phyloP scores from a whole-genome alignment of 2,329 filamentous ascomycete species.

The Ophiostoma fasciatum region DNA sequence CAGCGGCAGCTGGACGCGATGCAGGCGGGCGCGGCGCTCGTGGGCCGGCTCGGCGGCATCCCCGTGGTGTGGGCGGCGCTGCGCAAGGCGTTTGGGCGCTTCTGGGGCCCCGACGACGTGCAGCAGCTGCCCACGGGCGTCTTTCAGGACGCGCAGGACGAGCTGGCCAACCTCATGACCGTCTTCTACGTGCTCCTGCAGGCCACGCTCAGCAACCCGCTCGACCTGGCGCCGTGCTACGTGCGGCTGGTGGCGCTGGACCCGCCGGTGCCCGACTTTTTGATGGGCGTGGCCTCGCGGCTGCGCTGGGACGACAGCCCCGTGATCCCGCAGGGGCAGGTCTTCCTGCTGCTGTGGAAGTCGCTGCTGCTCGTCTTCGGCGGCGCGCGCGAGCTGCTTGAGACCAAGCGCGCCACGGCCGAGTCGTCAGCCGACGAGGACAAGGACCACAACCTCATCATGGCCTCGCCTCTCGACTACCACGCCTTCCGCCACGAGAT shows the following conservation, averaged over 20 bases:
- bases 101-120: constrained; percentile 34
- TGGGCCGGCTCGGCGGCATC: constrained; percentile 36
- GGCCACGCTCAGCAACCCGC: constrained; percentile 35
- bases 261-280: constrained; percentile 55
- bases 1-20: constrained; percentile 44
- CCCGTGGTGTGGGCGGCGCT: constrained; percentile 36
- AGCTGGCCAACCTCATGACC: constrained; percentile 15
- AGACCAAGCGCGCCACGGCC: constrained; percentile 57
- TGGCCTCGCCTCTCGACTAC: constrained; percentile 88
- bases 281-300: constrained; percentile 54
- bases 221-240: constrained; percentile 31
- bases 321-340: constrained; percentile 45
- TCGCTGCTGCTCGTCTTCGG: constrained; percentile 76
- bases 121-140: constrained; percentile 23
- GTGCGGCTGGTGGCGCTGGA: constrained; percentile 39
- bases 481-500: constrained; percentile 94
- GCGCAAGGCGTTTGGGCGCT: constrained; percentile 32
- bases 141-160: constrained; percentile 38
- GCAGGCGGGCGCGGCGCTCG: constrained; percentile 34
- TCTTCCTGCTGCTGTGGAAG: constrained; percentile 85
- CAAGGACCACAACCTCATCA: constrained; percentile 65
- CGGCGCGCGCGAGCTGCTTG: constrained; percentile 55
- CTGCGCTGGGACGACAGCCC: constrained; percentile 60
- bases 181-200: constrained; percentile 31
- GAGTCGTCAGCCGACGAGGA: constrained; percentile 42